Base-by-base conservation (phyloP, 495 filamentous ascomycete genomes). In the Bryoglossum gracile region DNA sequence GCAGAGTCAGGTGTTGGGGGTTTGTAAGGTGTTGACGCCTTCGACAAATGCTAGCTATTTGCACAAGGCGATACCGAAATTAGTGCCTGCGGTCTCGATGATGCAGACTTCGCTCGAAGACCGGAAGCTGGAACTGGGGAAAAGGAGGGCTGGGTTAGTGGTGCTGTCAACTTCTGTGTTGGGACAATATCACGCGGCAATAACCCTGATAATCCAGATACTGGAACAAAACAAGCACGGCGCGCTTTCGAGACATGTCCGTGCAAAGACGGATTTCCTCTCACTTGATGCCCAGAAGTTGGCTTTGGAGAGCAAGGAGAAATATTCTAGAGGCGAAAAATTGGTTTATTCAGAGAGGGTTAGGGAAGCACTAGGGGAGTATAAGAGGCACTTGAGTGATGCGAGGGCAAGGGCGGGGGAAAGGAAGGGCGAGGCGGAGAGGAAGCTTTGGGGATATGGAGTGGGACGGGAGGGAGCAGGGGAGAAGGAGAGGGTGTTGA, bases 141-240 rank as follows among this genome's bases (percentile, higher is more conserved):
- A 23, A 0, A 48, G 65, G 10, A 68, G 72, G 0, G 57, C 65
- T n/a, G 36, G 28, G 1, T 61, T 73, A 3, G 59, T 72, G 0
- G 18, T 53, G 5, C 50, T 42, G 1, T 62, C 67, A 32, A 57
- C 65, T 0, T 41, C 46, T 0, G 58, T 61, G 4, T 46, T 76
- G 0, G 68, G 71, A 30, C 57, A 65, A 1, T 56, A 56, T 46
- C 55, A 56, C 17, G 23, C 40, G 0, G 45, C 48, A 4, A 59
- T 25, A 28, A 32, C 49, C 1, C 43, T 54, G 4, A 41, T 45
- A 3, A 55, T 61, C 10, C 44, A 43, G 6, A 52, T 66, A 10
- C 63, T 83, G 4, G 80, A 83, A 55, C 68, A 74, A 38, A 71
- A 65, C 8, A 86, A 84, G 55, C 83, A 89, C 65, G 84, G 84